Evolutionary conservation across 2,329 filamentous ascomycete genomes (phyloP).

Genomic region (Penicillium sp.): DNA sequence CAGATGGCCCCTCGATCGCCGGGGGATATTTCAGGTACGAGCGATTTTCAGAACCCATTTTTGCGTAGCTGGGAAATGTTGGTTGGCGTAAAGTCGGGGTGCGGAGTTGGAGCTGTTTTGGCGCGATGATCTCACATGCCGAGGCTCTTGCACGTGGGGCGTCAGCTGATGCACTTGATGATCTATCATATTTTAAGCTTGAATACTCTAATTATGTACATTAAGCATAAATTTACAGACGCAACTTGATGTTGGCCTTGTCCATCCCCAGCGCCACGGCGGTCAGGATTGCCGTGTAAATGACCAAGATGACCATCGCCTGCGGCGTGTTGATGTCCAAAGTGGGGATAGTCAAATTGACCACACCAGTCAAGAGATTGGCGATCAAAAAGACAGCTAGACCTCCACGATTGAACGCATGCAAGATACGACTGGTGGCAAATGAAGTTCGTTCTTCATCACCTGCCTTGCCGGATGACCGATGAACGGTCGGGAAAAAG

Average conservation of each 20-base stretch:
- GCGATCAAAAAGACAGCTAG: constrained; percentile 81
- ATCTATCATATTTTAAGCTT: background rate
- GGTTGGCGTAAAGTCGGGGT: background rate
- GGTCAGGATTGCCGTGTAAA: constrained; percentile 69
- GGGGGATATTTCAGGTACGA: constrained; percentile 41
- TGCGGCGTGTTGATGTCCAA: constrained; percentile 65
- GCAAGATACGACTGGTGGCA: constrained; percentile 78
- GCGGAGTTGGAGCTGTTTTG: constrained; percentile 8
- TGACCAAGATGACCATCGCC: constrained; percentile 73
- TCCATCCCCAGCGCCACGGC: constrained; percentile 58
- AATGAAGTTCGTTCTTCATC: constrained; percentile 66
- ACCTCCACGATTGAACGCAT: constrained; percentile 86
- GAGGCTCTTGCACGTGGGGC: constrained; percentile 11
- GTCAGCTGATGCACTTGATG: constrained; percentile 6
- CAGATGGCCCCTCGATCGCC: constrained; percentile 39
- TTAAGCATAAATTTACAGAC: constrained; percentile 15
- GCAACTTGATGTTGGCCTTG: constrained; percentile 36
- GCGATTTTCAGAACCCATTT: constrained; percentile 22
- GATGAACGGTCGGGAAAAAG: constrained; percentile 73
- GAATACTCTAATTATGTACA: background rate
- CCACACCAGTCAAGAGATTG: constrained; percentile 83
- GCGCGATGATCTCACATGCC: constrained; percentile 14
- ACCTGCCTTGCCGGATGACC: constrained; percentile 51
- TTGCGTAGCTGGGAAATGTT: constrained; percentile 3
- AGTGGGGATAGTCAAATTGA: constrained; percentile 86